phyloP scores from a whole-genome alignment of 345 rosid species.

The Heritiera littoralis region DNA sequence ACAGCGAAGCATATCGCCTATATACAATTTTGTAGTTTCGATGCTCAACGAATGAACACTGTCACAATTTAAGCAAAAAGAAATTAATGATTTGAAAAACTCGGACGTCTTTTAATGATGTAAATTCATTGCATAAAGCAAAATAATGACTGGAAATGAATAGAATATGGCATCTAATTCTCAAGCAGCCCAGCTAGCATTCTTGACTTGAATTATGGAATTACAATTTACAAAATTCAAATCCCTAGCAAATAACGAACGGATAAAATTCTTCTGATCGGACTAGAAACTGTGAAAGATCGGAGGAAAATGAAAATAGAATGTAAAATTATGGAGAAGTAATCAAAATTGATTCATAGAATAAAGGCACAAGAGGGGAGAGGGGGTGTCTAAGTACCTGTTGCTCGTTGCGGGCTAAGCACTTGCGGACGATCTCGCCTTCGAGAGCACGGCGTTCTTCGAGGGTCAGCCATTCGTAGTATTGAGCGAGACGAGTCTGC shows the following conservation, averaged over 20 bases:
- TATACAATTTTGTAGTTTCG: slow-evolving; percentile 98
- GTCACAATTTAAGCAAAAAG: slow-evolving; percentile 14
- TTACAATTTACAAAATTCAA: neutral
- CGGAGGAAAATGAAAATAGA: neutral
- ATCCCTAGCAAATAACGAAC: neutral
- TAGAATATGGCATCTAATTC: neutral
- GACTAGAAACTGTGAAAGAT: neutral
- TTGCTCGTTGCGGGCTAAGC: slow-evolving; percentile 94
- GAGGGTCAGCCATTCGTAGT: slow-evolving; percentile 96
- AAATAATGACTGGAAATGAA: neutral
- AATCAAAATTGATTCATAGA: neutral
- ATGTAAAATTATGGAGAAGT: neutral
- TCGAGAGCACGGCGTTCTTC: slow-evolving; percentile 98
- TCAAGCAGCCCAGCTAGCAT: neutral
- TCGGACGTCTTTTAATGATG: neutral
- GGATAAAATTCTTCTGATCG: neutral
- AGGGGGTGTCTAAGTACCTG: slow-evolving; percentile 49
- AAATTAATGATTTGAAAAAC: neutral
- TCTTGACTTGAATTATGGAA: neutral
- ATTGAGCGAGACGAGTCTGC: slow-evolving; percentile 95
- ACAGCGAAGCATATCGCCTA: slow-evolving; percentile 89
- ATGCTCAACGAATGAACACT: slow-evolving; percentile 99
- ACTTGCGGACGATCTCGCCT: slow-evolving; percentile 99
- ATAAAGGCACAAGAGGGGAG: neutral
- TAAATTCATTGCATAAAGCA: neutral